Base-by-base conservation (phyloP, 345 rosid genomes). In the Citrus glauca region DNA sequence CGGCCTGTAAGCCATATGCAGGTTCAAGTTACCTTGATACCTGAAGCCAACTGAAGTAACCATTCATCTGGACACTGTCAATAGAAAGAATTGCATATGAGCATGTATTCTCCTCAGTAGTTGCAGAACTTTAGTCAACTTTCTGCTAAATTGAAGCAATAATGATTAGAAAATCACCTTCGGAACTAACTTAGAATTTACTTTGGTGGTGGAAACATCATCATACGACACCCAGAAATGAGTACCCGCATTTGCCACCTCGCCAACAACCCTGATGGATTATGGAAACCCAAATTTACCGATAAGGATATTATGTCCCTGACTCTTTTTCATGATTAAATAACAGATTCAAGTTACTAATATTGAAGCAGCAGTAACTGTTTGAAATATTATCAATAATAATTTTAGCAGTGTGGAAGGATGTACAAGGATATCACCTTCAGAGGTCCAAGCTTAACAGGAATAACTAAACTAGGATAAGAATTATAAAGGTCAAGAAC, bases 41-140 rank as follows among this genome's bases (percentile, higher is more conserved):
- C 95, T 5, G 86, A 81, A 33, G 81, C 87, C 77, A 89, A 84
- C 81, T 91, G 95, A 75, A 81, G 84, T 4, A 91, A 79, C 95
- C 93, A 91, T 82, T 91, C 93, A 27, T 81, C 88, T 33, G 91
- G 88, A 72, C 82, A 82, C 93, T 91, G 90, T 69, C 64, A 85
- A 81, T 53, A 7, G n/a, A 62, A 74, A 78, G 53, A 80, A 71
- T 33, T 63, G 40, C 30, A 80, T 53, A 69, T 60, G 33, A 69
- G 35, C 70, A 73, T 66, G 50, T 45, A 28, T 68, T 30, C 28
- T 60, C 9, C 56, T 16, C 45, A 42, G 42, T 20, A 59, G 69
- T 48, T 19, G 9, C 33, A 32, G 32, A 74, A 45, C 1, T 25
- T 28, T 42, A 28, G 62, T 38, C 5, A 65, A 60, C 33, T 57